Evolutionary conservation across 805 yeast species (phyloP), one percentile per base, ranked within the genome.

Genomic region (Candida quercuum): DNA sequence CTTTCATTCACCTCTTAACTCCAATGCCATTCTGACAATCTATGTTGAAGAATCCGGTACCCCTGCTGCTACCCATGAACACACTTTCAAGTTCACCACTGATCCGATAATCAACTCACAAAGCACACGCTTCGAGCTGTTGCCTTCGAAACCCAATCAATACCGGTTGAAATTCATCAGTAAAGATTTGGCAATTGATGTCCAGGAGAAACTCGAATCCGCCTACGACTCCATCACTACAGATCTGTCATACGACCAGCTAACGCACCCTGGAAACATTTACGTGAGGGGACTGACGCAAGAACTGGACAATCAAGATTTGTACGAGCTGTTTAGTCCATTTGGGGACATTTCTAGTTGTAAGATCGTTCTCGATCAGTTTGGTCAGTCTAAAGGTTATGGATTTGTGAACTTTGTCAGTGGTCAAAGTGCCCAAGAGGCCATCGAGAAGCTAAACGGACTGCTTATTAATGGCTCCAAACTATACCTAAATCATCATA

Each of bases 381-480:
- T 48, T 40, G 74, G 76, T 11, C 52, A 51, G 18, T 61, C 72
- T n/a, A 66, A 61, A 45, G 74, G 78, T 15, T 76, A 69, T 52
- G 91, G 89, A 7, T 83, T 83, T 59, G 76, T 84, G 21, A 80
- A 81, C 52, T 83, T 68, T 52, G 56, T 65, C 21, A 59, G 63
- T 39, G 70, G 72, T 34, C 60, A 56, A 15, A 66, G 73, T 61
- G 87, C 91, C 2, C 65, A 74, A 35, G 61, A 59, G 19, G 88
- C 89, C 8, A 77, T 82, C 28, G 61, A 67, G n/a, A 57, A 66
- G 40, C 66, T 80, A 20, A 72, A 76, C 51, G 74, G 74, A 24
- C 57, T 59, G 32, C 46, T 57, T 6, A 55, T 71, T 28, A 63
- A 65, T 40, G 52, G 54, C 1, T 42, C 59, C 41, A 45, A 47